Evolutionary conservation across 495 filamentous ascomycete species (phyloP).

Genomic region (Tuber calosporum): DNA sequence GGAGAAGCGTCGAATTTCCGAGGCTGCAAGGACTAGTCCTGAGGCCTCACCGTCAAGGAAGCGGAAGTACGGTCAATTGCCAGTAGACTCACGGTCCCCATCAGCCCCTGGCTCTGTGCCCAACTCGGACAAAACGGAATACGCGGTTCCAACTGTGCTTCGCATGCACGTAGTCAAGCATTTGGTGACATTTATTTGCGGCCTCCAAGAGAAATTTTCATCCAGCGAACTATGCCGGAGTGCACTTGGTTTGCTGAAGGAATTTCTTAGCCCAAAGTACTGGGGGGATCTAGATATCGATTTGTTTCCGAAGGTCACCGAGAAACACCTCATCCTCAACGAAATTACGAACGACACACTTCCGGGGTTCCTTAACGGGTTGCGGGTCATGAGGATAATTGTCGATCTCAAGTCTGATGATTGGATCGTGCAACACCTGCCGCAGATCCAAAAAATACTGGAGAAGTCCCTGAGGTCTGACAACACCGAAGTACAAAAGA

Average conservation of each 20-base stretch:
- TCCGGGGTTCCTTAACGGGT: slow-evolving; percentile 60
- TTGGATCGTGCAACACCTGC: slow-evolving; percentile 72
- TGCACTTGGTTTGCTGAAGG: slow-evolving; percentile 70
- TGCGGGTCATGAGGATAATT: slow-evolving; percentile 83
- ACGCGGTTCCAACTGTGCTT: slow-evolving; percentile 57
- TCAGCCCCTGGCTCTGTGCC: slow-evolving; percentile 48
- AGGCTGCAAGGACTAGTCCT: slow-evolving; percentile 31
- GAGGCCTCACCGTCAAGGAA: slow-evolving; percentile 48
- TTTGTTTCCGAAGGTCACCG: slow-evolving; percentile 80
- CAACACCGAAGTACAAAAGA: slow-evolving; percentile 84
- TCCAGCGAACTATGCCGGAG: slow-evolving; percentile 77
- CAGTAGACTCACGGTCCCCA: slow-evolving; percentile 44
- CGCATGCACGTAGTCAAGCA: slow-evolving; percentile 80
- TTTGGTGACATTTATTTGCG: slow-evolving; percentile 85
- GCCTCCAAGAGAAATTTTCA: slow-evolving; percentile 71
- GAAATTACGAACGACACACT: slow-evolving; percentile 35
- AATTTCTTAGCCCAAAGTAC: slow-evolving; percentile 76
- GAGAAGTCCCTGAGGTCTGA: slow-evolving; percentile 85
- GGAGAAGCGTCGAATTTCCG: slow-evolving; percentile 67
- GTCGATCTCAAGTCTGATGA: slow-evolving; percentile 77
- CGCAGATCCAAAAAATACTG: slow-evolving; percentile 73
- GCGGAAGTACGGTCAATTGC: slow-evolving; percentile 60
- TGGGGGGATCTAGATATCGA: slow-evolving; percentile 93
- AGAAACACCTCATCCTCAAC: slow-evolving; percentile 46
- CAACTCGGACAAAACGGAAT: slow-evolving; percentile 55